Conservation (phyloP, 2,329 filamentous ascomycete genomes). For the Cytospora piceae region DNA sequence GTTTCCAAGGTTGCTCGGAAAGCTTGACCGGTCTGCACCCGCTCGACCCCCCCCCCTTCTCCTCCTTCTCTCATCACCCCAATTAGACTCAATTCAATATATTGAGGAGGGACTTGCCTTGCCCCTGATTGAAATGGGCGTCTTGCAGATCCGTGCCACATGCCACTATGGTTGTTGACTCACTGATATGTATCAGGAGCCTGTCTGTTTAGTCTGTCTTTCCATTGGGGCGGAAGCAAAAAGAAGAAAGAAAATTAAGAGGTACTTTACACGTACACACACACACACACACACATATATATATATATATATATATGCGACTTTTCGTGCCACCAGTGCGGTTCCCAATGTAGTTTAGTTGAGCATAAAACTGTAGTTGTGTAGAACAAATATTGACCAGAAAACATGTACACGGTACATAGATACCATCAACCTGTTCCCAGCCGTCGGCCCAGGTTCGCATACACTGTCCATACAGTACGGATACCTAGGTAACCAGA, state of each 20-base stretch:
- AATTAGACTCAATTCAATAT: background rate
- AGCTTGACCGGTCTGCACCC: constrained; percentile 11
- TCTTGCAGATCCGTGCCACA: constrained; percentile 14
- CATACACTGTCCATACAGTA: background rate
- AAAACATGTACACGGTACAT: background rate
- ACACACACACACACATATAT: too few relatives aligned
- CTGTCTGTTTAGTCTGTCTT: too few relatives aligned
- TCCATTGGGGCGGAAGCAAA: too few relatives aligned
- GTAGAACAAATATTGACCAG: background rate
- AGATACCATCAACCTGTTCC: background rate
- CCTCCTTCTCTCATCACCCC: background rate
- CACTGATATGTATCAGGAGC: too few relatives aligned
- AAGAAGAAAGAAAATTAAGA: too few relatives aligned
- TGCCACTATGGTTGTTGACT: background rate
- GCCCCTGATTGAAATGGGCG: constrained; percentile 11
- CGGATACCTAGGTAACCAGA: too few relatives aligned
- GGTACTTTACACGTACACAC: too few relatives aligned
- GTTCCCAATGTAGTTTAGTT: background rate
- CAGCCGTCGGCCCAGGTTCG: background rate
- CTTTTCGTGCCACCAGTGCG: too few relatives aligned
- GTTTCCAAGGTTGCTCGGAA: background rate
- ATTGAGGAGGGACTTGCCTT: background rate
- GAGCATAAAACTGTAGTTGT: background rate
- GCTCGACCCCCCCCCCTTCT: background rate
- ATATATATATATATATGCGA: too few relatives aligned